Conservation (phyloP, 2,329 filamentous ascomycete species). For the Fusarium avenaceum region DNA sequence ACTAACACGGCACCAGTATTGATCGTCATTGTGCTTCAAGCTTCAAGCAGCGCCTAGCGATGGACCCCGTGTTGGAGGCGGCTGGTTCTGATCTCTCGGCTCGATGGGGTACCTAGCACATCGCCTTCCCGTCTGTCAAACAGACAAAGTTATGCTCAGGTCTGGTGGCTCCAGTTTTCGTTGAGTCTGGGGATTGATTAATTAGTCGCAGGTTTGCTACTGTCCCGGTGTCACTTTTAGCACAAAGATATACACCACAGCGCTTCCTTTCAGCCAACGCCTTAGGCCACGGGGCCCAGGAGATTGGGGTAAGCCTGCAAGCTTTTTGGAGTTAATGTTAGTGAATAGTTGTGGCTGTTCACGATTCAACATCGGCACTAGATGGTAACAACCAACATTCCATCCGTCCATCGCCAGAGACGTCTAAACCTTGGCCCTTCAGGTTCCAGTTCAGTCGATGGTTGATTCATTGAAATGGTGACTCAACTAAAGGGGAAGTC, state of each 20-base stretch:
- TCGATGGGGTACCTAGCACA: background rate
- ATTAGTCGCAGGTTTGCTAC: slow-evolving; percentile 27
- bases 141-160: slow-evolving; percentile 15
- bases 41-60: slow-evolving; percentile 29
- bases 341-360: slow-evolving; percentile 16
- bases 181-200: slow-evolving; percentile 44
- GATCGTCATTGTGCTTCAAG: slow-evolving; percentile 42
- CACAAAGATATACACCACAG: slow-evolving; percentile 16
- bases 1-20: slow-evolving; percentile 28
- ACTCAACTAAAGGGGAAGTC: slow-evolving; percentile 27
- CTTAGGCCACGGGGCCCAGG: slow-evolving; percentile 38
- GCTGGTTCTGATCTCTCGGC: slow-evolving; percentile 42
- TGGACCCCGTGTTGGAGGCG: slow-evolving; percentile 45
- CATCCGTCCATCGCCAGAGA: slow-evolving; percentile 23
- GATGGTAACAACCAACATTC: slow-evolving; percentile 39
- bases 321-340: slow-evolving; percentile 35
- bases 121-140: slow-evolving; percentile 15
- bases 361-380: slow-evolving; percentile 37
- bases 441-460: slow-evolving; percentile 9
- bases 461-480: slow-evolving; percentile 30
- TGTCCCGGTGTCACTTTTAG: slow-evolving; percentile 38
- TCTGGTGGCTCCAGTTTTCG: slow-evolving; percentile 22
- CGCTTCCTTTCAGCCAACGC: slow-evolving; percentile 35
- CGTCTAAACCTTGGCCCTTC: background rate
- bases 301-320: slow-evolving; percentile 46